Conservation (phyloP, 306 rosid genomes). For the Sechiopsis laciniata region DNA sequence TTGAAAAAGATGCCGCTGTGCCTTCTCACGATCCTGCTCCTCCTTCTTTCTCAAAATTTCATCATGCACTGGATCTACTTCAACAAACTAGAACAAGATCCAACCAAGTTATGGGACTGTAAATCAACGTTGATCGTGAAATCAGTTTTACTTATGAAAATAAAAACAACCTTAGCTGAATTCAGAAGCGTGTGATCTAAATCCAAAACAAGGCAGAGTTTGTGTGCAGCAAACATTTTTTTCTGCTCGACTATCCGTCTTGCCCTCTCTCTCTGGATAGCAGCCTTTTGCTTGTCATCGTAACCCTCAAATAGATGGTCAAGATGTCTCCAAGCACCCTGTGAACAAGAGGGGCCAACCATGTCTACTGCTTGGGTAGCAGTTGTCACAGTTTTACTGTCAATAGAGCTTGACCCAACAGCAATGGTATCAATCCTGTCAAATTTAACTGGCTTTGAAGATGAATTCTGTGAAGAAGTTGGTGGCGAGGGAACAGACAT, state of each 20-base stretch:
- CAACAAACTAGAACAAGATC: conserved; percentile 62
- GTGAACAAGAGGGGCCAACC: conserved; percentile 43
- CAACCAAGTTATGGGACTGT: conserved; percentile 26
- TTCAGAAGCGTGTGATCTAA: conserved; percentile 96
- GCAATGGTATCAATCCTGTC: conserved; percentile 49
- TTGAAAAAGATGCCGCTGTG: conserved; percentile 81
- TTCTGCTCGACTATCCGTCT: conserved; percentile 91
- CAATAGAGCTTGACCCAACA: conserved; percentile 37
- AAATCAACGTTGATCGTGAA: conserved; percentile 11
- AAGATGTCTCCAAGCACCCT: conserved; percentile 71
- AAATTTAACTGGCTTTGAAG: conserved; percentile 42
- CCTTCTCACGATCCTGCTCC: conserved; percentile 73
- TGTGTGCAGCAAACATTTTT: conserved; percentile 80
- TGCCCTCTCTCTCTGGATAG: conserved; percentile 89
- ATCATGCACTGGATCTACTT: conserved; percentile 88
- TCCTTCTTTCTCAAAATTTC: conserved; percentile 89
- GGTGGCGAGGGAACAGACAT: conserved; percentile 58
- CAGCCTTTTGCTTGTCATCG: conserved; percentile 87
- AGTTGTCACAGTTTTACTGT: conserved; percentile 31
- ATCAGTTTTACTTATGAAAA: conserved; percentile 21
- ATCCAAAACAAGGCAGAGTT: conserved; percentile 95
- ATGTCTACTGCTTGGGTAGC: conserved; percentile 41
- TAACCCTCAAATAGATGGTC: conserved; percentile 85
- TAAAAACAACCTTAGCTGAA: conserved; percentile 81
- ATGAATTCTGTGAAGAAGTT: conserved; percentile 42